phyloP scores from a whole-genome alignment of 208 protist genomes.

The Leishmania amazonensis region DNA sequence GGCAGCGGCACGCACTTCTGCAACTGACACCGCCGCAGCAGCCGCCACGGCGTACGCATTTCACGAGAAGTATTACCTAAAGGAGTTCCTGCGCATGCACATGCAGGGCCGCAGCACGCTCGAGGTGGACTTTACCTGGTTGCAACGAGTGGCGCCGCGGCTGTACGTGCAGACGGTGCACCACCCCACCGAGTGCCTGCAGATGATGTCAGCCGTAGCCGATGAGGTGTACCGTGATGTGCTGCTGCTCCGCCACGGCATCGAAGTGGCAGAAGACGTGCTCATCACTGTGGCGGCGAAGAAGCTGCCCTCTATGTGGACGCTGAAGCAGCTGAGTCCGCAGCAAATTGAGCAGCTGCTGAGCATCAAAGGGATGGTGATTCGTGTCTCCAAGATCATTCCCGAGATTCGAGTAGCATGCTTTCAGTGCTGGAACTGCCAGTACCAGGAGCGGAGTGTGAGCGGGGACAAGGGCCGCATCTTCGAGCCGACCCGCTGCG shows the following conservation, averaged over 20 bases:
- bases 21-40: background rate
- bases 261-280: slow-evolving; percentile 60
- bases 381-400: slow-evolving; percentile 91
- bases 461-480: slow-evolving; percentile 93
- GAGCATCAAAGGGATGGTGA: slow-evolving; percentile 91
- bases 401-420: slow-evolving; percentile 92
- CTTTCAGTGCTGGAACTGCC: slow-evolving; percentile 97
- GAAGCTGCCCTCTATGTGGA: slow-evolving; percentile 62
- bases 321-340: slow-evolving; percentile 73
- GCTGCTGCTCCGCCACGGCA: slow-evolving; percentile 42
- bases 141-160: slow-evolving; percentile 42
- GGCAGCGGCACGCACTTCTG: background rate
- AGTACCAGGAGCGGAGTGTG: slow-evolving; percentile 68
- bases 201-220: slow-evolving; percentile 84
- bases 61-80: slow-evolving; percentile 64
- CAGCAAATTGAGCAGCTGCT: slow-evolving; percentile 88
- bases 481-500: slow-evolving; percentile 96
- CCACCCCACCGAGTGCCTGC: slow-evolving; percentile 88
- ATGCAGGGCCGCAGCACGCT: slow-evolving; percentile 69
- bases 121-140: slow-evolving; percentile 75
- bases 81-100: slow-evolving; percentile 74
- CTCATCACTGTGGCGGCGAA: slow-evolving; percentile 66
- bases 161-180: slow-evolving; percentile 70
- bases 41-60: slow-evolving; percentile 4
- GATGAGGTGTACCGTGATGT: slow-evolving; percentile 75